Evolutionary conservation across 306 rosid genomes (phyloP).

Genomic region (Cotoneaster glaucophyllus): DNA sequence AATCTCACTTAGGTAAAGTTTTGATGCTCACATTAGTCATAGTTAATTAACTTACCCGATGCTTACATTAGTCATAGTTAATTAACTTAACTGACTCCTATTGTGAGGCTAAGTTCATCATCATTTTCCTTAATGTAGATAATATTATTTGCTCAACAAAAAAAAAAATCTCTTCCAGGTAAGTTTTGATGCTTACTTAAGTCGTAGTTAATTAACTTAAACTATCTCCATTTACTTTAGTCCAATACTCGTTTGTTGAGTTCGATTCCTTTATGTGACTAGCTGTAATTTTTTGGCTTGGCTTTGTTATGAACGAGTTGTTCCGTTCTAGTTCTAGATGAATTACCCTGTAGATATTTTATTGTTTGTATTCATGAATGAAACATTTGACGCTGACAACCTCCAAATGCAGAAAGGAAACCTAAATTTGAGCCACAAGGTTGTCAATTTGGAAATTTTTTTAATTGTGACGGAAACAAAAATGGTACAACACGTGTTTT

Average conservation of each 20-base stretch:
- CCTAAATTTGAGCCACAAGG: not conserved
- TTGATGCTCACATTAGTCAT: not conserved
- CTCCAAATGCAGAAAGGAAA: not conserved
- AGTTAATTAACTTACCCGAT: not conserved
- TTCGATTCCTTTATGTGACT: not conserved
- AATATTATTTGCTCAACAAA: no score
- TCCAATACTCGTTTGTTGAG: not conserved
- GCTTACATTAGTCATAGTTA: not conserved
- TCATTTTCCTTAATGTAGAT: no score
- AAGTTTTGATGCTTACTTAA: not conserved
- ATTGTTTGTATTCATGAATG: not conserved
- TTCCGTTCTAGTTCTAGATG: not conserved
- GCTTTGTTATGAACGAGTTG: not conserved
- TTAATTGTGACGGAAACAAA: no score
- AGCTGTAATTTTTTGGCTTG: not conserved
- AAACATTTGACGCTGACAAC: not conserved
- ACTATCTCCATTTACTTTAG: not conserved
- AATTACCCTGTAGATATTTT: not conserved
- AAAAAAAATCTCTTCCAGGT: no score
- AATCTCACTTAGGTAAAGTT: not conserved
- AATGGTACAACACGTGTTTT: no score
- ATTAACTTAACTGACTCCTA: no score
- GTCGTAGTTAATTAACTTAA: not conserved
- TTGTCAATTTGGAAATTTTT: not conserved
- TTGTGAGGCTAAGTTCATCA: accelerated